phyloP scores from a whole-genome alignment of 805 yeast genomes.

The Kazachstania martiniae region DNA sequence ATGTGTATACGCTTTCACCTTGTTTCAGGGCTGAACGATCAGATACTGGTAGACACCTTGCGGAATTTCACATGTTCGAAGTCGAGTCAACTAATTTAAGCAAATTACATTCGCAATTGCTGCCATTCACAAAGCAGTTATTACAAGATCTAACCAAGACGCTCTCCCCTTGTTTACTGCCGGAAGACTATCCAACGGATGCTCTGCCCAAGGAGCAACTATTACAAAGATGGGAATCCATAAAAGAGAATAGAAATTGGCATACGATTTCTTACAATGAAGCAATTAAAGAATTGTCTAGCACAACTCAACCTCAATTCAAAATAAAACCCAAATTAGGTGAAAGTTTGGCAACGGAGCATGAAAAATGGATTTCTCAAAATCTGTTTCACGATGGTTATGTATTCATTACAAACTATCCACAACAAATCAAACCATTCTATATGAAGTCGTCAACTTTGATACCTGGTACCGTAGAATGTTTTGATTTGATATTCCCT shows the following conservation, averaged over 20 bases:
- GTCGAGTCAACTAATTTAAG: constrained; percentile 70
- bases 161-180: no score
- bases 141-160: background rate
- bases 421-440: constrained; percentile 69
- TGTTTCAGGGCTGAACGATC: constrained; percentile 91
- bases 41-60: constrained; percentile 81
- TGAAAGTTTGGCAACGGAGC: constrained; percentile 65
- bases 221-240: background rate
- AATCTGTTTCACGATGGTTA: constrained; percentile 49
- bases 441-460: constrained; percentile 60
- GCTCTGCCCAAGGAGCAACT: no score
- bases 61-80: constrained; percentile 98
- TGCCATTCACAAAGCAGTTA: constrained; percentile 37
- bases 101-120: no score
- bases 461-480: constrained; percentile 57
- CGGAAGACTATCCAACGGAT: no score
- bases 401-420: constrained; percentile 85
- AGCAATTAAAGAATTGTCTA: constrained; percentile 42
- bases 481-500: constrained; percentile 84
- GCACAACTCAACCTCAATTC: constrained; percentile 11
- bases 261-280: constrained; percentile 61
- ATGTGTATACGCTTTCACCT: constrained; percentile 86
- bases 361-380: constrained; percentile 85
- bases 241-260: constrained; percentile 42
- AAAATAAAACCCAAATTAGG: constrained; percentile 53